Conservation (phyloP, 768 basidiomycete genomes). For the Gymnopilus dilepis region DNA sequence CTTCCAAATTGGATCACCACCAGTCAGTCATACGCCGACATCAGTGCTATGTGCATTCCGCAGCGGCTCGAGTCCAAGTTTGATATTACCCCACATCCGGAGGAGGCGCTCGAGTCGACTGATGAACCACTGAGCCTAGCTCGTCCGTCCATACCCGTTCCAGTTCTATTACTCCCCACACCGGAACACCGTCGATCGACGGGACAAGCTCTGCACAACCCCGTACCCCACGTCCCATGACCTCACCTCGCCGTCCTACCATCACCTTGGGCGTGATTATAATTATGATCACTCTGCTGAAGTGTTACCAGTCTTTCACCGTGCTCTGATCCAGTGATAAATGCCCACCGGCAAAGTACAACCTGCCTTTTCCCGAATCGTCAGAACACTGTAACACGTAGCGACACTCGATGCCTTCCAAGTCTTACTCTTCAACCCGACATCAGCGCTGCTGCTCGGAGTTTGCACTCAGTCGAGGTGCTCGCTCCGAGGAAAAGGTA, state of each 20-base stretch:
- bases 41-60: background rate
- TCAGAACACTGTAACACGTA: background rate
- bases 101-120: slow-evolving; percentile 1
- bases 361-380: background rate
- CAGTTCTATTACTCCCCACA: background rate
- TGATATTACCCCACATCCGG: background rate
- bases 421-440: background rate
- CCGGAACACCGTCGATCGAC: slow-evolving; percentile 4
- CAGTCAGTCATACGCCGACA: background rate
- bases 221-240: background rate
- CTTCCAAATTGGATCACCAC: background rate
- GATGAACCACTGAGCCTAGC: background rate
- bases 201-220: background rate
- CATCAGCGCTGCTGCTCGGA: slow-evolving; percentile 3
- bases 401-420: too few species aligned
- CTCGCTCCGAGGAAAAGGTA: background rate
- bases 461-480: background rate
- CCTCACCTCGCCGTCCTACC: background rate
- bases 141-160: background rate
- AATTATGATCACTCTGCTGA: background rate
- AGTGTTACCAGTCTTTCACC: too few species aligned
- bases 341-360: background rate
- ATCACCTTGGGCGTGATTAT: background rate
- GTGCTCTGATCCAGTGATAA: background rate
- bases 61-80: background rate